phyloP scores from a whole-genome alignment of 345 rosid species.

The Trapa incisa region DNA sequence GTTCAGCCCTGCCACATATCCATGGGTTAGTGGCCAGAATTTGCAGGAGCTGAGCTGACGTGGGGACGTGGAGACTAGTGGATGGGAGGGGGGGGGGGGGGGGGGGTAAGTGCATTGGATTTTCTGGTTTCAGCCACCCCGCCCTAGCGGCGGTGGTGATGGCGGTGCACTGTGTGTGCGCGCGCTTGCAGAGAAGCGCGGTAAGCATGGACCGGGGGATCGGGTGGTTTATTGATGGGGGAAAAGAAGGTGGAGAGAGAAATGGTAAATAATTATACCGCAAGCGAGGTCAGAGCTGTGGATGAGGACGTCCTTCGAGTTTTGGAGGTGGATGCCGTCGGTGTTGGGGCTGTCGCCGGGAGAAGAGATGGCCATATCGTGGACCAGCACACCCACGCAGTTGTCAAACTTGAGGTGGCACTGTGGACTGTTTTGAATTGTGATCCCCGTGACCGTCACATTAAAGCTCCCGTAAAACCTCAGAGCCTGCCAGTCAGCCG shows the following conservation, averaged over 20 bases:
- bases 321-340: conserved; percentile 90
- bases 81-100: conserved; percentile 6
- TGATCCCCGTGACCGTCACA: conserved; percentile 79
- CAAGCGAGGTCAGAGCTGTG: conserved; percentile 59
- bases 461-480: conserved; percentile 91
- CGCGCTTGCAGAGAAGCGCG: too few species aligned
- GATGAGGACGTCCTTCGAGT: conserved; percentile 70
- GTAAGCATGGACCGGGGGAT: too few species aligned
- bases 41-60: background rate
- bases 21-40: conserved; percentile 12
- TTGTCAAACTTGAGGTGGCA: conserved; percentile 96
- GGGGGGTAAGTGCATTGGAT: conserved; percentile 10
- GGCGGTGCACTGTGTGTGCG: too few species aligned
- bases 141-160: too few species aligned
- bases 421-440: conserved; percentile 87
- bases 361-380: conserved; percentile 51
- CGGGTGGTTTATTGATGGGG: too few species aligned
- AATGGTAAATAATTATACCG: conserved; percentile 29
- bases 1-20: conserved; percentile 12
- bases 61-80: conserved; percentile 7
- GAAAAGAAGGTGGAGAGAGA: background rate
- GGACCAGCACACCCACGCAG: conserved; percentile 72
- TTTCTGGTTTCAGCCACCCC: background rate
- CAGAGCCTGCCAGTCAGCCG: conserved; percentile 38
- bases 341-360: conserved; percentile 96